phyloP scores from a whole-genome alignment of 768 basidiomycete genomes.

The Coprinopsis sp. region DNA sequence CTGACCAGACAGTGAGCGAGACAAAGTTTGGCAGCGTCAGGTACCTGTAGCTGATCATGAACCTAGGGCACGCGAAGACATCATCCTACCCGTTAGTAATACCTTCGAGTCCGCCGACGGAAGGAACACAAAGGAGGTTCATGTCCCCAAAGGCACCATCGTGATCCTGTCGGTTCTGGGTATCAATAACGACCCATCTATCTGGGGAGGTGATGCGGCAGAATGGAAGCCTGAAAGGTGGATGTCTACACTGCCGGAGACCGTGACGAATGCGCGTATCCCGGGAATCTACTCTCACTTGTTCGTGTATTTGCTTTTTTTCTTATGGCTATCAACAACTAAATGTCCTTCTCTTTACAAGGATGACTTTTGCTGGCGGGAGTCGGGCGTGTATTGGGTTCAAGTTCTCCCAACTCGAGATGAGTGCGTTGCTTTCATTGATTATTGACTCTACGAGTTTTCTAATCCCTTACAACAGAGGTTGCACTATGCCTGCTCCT shows the following conservation, averaged over 20 bases:
- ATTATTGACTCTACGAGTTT: background rate
- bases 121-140: too few relatives aligned
- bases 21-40: too few relatives aligned
- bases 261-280: background rate
- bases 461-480: constrained; percentile 24
- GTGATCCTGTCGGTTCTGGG: constrained; percentile 4
- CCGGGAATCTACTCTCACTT: constrained; percentile 7
- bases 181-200: background rate
- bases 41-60: too few relatives aligned
- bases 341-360: too few relatives aligned
- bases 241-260: constrained; percentile 1
- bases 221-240: background rate
- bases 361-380: constrained; percentile 5
- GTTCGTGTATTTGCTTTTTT: background rate
- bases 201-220: constrained; percentile 2
- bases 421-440: background rate
- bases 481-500: constrained; percentile 25
- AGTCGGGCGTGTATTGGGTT: constrained; percentile 28
- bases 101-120: too few relatives aligned
- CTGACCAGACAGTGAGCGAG: too few relatives aligned
- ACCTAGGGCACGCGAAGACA: too few relatives aligned
- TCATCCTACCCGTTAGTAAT: too few relatives aligned
- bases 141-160: too few relatives aligned
- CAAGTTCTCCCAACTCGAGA: constrained; percentile 39
- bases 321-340: background rate